Base-by-base conservation (phyloP, 2,329 filamentous ascomycete genomes). In the Penicillium nordicum region DNA sequence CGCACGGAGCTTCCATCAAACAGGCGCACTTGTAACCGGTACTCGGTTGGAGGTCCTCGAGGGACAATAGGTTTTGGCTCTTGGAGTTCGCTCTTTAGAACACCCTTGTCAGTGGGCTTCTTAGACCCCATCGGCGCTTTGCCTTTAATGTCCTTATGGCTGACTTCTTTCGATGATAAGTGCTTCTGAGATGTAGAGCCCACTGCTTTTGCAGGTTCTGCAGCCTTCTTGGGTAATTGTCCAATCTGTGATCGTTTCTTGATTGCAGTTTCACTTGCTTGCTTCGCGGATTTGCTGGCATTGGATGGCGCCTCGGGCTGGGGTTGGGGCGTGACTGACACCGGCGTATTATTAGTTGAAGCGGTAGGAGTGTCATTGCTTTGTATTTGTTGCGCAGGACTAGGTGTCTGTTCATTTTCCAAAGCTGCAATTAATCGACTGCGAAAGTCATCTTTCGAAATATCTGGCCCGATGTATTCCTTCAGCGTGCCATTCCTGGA, bases 1-100 rank as follows among this genome's bases (percentile, higher is more conserved):
- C 91, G 85, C 18, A 97, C 83, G 1, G 86, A 92, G 11, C 86
- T 87, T 10, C 93, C 93, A 68, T 97, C 91, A 55, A 95, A 89
- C 0, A 96, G 79, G 8, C 92, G 84, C 18, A 96, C 84, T 66
- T 94, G 90, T 1, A 97, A 77, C 18, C 87, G 83, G 61, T 84
- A 86, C 59, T 64, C 72, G 53, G 60, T 67, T 23, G 70, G 69
- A 41, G 65, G 63, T 18, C 58, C 63, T 5, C 55, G 53, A 25
- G 61, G 55, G 7, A 44, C 53, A 18, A 59, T 57, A 23, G 64
- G 52, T 43, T 59, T 52, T 32, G 62, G 44, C 41, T 60, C 53
- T n/a, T 55, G 55, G 12, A 7, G 52, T 38, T 43, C 55, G 5
- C 53, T 55, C 23, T 62, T 57, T 8, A 29, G 12, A 10, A 36